Evolutionary conservation across 352 stramenopile genomes (phyloP), one percentile per base, ranked within the genome.

Genomic region (Pythium dissimile): DNA sequence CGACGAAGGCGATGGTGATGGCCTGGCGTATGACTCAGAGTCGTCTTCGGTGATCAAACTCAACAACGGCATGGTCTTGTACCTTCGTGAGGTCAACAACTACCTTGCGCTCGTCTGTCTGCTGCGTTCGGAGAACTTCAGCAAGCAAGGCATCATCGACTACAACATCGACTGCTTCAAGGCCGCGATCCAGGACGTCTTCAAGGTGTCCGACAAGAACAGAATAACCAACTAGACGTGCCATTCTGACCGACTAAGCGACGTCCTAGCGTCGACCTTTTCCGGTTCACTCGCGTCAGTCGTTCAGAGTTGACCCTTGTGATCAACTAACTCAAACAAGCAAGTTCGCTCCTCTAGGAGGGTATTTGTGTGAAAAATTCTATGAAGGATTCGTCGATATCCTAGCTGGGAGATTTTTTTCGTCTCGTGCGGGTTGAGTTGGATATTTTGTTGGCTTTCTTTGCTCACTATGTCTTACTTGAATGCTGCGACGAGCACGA

Each of bases 91-190:
- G 79, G 90, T 97, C 35, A 95, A 95, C 77, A 96, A 96, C 82
- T 97, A 98, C 80, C 70, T 99, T n/a, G 97, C 96, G n/a, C 77
- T 99, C 5, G 96, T 99, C 43, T 99, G 96, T 64, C 81, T 99
- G 57, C 84, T 98, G 44, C 91, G 96, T 13, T 77, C 91, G 12
- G 95, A 99, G 59, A 98, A 99, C 72, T 99, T 99, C 64, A 86
- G 89, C 44, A 99, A 98, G 80, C 96, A 98, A 67, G 94, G 94
- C 41, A 92, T 99, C 61, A 98, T 99, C 60, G 97, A 99, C 70
- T 99, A 98, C 80, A 99, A 99, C 71, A 98, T 99, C 62, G 92
- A 97, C 64, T 98, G 90, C 75, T 96, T 99, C 70, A 98, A 98
- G 73, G 87, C 92, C 26, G 94, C 94, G 11, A 88, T 99, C 27